Conservation (phyloP, 495 filamentous ascomycete species). For the Penicillium roqueforti region DNA sequence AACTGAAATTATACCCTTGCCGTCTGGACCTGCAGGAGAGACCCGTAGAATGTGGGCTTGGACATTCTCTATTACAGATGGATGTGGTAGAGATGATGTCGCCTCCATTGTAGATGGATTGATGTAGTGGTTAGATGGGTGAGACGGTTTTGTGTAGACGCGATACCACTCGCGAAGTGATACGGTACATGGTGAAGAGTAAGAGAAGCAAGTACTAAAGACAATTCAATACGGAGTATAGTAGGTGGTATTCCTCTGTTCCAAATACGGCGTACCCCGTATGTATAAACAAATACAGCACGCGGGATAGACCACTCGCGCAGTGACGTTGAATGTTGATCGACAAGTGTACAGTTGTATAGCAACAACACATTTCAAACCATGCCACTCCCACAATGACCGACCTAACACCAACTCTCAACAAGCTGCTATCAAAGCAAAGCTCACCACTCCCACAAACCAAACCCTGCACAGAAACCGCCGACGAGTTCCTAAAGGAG, state of each 20-base stretch:
- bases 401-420: constrained; percentile 66
- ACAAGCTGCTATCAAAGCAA: constrained; percentile 54
- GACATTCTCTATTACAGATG: not conserved
- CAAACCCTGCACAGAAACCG: constrained; percentile 41
- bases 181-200: not conserved
- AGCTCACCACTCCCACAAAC: constrained; percentile 2
- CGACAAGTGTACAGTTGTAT: constrained; percentile 4
- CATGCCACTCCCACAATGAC: constrained; percentile 45
- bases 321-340: constrained; percentile 13
- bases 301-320: constrained; percentile 9
- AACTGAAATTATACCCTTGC: constrained; percentile 10
- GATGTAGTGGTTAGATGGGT: not conserved
- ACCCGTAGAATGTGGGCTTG: not conserved
- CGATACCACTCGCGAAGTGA: not conserved
- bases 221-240: not conserved
- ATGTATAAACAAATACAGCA: not conserved
- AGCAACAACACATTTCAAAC: not conserved
- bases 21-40: not conserved
- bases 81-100: not conserved
- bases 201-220: not conserved
- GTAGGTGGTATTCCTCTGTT: not conserved
- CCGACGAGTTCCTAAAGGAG: constrained; percentile 92
- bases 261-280: not conserved
- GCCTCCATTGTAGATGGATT: not conserved
- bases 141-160: not conserved